A percentile compares a stretch with the other conserved stretches of the same genome.
phyloP scores from a whole-genome alignment of 805 yeast genomes.

The Wickerhamiella azymoides region DNA sequence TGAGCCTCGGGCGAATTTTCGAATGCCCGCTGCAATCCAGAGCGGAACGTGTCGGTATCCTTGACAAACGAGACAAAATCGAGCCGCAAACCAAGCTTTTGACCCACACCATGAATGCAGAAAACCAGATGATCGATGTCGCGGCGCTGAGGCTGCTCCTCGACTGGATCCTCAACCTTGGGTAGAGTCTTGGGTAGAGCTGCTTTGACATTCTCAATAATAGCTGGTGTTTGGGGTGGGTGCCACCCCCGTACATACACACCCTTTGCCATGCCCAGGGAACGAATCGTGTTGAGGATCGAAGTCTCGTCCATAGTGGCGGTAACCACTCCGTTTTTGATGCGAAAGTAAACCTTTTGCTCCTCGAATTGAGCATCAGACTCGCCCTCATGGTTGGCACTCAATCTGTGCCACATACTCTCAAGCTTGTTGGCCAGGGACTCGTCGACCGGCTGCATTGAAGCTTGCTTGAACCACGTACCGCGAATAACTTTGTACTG shows the following conservation, averaged over 20 bases:
- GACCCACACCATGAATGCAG: conserved; percentile 96
- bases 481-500: conserved; percentile 72
- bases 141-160: background rate
- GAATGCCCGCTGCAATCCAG: conserved; percentile 9
- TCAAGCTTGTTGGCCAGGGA: conserved; percentile 47
- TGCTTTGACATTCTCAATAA: background rate
- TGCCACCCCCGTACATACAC: conserved; percentile 2
- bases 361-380: conserved; percentile 15
- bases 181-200: background rate
- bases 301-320: conserved; percentile 2
- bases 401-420: conserved; percentile 30
- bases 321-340: background rate
- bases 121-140: conserved; percentile 44
- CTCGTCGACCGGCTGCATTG: conserved; percentile 33
- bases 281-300: conserved; percentile 2
- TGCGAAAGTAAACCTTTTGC: background rate
- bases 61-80: conserved; percentile 80
- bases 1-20: conserved; percentile 6
- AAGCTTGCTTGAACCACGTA: conserved; percentile 57
- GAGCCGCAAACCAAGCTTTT: conserved; percentile 60
- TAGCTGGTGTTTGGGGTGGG: background rate
- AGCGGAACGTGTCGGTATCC: conserved; percentile 51
- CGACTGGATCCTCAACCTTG: background rate
- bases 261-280: background rate
- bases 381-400: conserved; percentile 24